phyloP scores from a whole-genome alignment of 371 early-diverging fungal genomes.

The Mortierella sp. region DNA sequence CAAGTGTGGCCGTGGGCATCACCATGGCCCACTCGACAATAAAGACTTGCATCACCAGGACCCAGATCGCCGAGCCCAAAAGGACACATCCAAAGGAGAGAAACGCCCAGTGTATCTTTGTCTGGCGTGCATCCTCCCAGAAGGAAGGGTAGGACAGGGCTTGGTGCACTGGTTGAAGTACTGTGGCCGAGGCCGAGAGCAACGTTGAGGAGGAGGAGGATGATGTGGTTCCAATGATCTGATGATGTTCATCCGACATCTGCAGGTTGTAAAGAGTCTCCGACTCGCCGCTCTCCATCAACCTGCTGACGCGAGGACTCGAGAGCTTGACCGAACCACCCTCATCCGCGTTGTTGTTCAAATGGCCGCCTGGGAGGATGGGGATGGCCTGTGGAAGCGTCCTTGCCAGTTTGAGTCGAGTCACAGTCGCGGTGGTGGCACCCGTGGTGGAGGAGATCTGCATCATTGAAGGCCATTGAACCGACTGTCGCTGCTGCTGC shows the following conservation, averaged over 20 bases:
- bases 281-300: conserved; percentile 13
- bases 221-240: neutral
- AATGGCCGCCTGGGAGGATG: neutral
- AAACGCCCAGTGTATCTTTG: conserved; percentile 29
- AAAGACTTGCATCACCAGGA: conserved; percentile 29
- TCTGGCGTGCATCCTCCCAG: conserved; percentile 37
- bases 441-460: conserved; percentile 19
- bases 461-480: conserved; percentile 29
- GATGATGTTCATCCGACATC: conserved; percentile 16
- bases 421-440: conserved; percentile 20
- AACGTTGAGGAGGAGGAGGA: neutral
- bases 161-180: neutral
- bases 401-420: conserved; percentile 33
- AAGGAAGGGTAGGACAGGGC: conserved; percentile 13
- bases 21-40: conserved; percentile 26
- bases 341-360: neutral
- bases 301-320: conserved; percentile 11
- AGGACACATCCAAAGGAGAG: conserved; percentile 32
- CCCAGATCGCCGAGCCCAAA: conserved; percentile 31
- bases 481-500: conserved; percentile 13
- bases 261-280: conserved; percentile 19
- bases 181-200: neutral
- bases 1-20: conserved; percentile 21
- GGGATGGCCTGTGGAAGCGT: conserved; percentile 30
- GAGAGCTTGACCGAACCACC: neutral